These are phyloP conservation scores for Vigna nakashimae DNA, from an alignment of 306 rosid genomes.

Conservation along the genomic window DNA sequence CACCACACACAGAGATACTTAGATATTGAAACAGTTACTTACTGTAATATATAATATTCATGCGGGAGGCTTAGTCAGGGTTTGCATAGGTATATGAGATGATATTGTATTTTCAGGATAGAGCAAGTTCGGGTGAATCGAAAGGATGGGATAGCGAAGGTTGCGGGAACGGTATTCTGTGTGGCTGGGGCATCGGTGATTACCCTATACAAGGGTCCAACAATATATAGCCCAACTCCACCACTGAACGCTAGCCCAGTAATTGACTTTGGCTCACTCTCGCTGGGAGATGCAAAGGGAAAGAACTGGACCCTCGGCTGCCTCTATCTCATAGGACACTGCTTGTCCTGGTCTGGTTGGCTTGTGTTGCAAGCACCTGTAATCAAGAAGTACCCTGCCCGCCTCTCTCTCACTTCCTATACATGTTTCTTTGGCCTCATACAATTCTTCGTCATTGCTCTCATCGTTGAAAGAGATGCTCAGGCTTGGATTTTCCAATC, in stretches of 20 bases:
- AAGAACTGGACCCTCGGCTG: slow-evolving; percentile 98
- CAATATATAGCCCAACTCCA: slow-evolving; percentile 79
- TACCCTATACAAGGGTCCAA: slow-evolving; percentile 91
- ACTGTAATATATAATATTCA: not conserved
- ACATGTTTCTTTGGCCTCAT: slow-evolving; percentile 93
- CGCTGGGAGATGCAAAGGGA: slow-evolving; percentile 72
- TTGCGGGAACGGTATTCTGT: slow-evolving; percentile 80
- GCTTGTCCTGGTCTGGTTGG: slow-evolving; percentile 98
- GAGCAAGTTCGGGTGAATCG: slow-evolving; percentile 76
- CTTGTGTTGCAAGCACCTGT: slow-evolving; percentile 91
- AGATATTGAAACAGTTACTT: not conserved
- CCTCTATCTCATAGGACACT: slow-evolving; percentile 84
- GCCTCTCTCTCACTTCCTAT: slow-evolving; percentile 93
- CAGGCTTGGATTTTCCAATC: slow-evolving; percentile 88
- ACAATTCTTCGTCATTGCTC: slow-evolving; percentile 78
- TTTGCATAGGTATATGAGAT: not conserved
- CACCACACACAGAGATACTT: not conserved
- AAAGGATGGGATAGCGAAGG: slow-evolving; percentile 87
- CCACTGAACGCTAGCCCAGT: slow-evolving; percentile 37
- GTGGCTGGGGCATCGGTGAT: slow-evolving; percentile 93
- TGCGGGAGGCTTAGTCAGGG: not conserved
- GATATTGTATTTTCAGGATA: slow-evolving; percentile 56
- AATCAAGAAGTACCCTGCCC: slow-evolving; percentile 94
- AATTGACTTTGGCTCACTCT: slow-evolving; percentile 42
- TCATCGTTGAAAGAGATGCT: slow-evolving; percentile 64